Evolutionary conservation across 192 early-diverging fungal genomes (phyloP), one percentile per base, ranked within the genome.

Genomic region (Coemansia sp.): DNA sequence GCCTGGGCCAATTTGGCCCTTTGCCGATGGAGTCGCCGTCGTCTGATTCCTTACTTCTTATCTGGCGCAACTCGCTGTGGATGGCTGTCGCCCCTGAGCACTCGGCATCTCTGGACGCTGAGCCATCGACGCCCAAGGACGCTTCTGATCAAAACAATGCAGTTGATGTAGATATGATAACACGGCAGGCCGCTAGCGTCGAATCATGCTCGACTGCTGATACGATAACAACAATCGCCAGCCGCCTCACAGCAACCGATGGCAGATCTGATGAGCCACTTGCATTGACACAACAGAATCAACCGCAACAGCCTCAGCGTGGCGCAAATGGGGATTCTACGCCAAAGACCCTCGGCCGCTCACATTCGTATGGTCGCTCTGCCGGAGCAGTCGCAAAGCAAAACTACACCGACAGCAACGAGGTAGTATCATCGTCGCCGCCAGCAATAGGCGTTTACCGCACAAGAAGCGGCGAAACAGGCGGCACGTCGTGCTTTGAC

Each of bases 171-270:
- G 60, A 61, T 34, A 62, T 55, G 55, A 41, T 35, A 2, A 66
- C 72, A 0, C 59, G 62, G 61, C 69, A 42, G 40, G 43, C 77
- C 5, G 43, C 42, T n/a, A 60, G 38, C 35, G 41, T 71, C 34
- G 36, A 61, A 17, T 62, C 69, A 32, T 54, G 48, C 15, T 71
- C 69, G 11, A 74, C 77, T 0, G 36, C 55, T 15, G 77, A 71
- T 50, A 68, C 71, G 2, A 52, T 71, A 48, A 66, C 69, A 5
- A 61, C 77, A 13, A 35, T 61, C 20, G 65, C 60, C 62, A 79
- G 76, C 53, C 65, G 62, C 23, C 35, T 43, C 43, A 67, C 68
- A 22, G 50, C 72, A 7, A 55, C 61, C 2, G 74, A 70, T 7
- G 54, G 55, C 34, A 57, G 55, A 57, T 57, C 34, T n/a, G 55